A percentile compares a stretch with the other conserved stretches of the same genome.
phyloP scores from a whole-genome alignment of 1,139 yeast species.

The Scheffersomyces lignicola region DNA sequence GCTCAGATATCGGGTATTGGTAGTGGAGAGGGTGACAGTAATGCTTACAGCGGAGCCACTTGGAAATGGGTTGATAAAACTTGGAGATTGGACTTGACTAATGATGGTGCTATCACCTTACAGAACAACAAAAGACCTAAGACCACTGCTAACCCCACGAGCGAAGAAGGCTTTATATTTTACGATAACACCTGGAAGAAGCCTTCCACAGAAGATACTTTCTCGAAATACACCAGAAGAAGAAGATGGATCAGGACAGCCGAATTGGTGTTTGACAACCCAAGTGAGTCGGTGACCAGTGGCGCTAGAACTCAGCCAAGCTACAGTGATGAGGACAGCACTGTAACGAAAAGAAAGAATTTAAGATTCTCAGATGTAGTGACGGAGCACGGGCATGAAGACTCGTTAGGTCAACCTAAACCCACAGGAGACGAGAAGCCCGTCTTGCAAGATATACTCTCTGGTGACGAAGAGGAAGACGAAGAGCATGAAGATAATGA shows the following conservation, averaged over 20 bases:
- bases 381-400: slow-evolving; percentile 12
- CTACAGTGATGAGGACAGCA: slow-evolving; percentile 7
- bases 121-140: slow-evolving; percentile 61
- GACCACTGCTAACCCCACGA: slow-evolving; percentile 73
- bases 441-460: slow-evolving; percentile 6
- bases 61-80: slow-evolving; percentile 96
- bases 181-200: slow-evolving; percentile 93
- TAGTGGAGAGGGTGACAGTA: slow-evolving; percentile 10
- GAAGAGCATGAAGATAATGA: slow-evolving; percentile 7
- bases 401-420: slow-evolving; percentile 12
- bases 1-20: slow-evolving; percentile 24
- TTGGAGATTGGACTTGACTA: slow-evolving; percentile 88
- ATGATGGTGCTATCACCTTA: slow-evolving; percentile 80
- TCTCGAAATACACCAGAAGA: slow-evolving; percentile 87
- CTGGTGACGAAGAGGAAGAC: slow-evolving; percentile 12
- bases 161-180: slow-evolving; percentile 85
- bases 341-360: slow-evolving; percentile 30
- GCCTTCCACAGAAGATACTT: slow-evolving; percentile 85
- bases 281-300: not conserved
- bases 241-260: slow-evolving; percentile 97
- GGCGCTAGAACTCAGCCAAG: slow-evolving; percentile 7
- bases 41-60: slow-evolving; percentile 50
- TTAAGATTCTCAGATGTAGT: slow-evolving; percentile 39
- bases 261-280: slow-evolving; percentile 57
- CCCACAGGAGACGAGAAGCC: too few relatives aligned